These are phyloP conservation scores for Trypanosoma platydactyli DNA, from an alignment of 208 protist genomes.

Conservation along the genomic window DNA sequence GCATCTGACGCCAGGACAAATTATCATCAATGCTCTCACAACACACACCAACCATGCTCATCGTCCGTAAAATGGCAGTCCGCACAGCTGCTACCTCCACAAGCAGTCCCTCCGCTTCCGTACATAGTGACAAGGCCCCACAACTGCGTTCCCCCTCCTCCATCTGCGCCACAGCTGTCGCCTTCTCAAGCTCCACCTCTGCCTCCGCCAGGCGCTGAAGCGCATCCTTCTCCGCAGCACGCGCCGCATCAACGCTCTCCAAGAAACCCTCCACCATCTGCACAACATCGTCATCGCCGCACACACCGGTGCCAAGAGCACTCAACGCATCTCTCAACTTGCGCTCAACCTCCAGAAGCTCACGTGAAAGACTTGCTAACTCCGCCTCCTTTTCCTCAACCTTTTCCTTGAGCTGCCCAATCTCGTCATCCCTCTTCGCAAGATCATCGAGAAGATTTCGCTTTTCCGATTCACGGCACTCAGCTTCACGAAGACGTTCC, in stretches of 20 bases:
- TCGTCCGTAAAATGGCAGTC: conserved; percentile 12
- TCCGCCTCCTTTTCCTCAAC: conserved; percentile 26
- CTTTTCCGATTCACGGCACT: no score
- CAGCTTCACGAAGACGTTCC: conserved; percentile 28
- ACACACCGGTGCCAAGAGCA: neutral
- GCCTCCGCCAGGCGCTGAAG: conserved; percentile 30
- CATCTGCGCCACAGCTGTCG: conserved; percentile 15
- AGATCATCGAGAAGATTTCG: no score
- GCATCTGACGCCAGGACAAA: conserved; percentile 11
- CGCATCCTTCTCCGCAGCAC: conserved; percentile 33
- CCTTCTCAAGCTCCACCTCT: conserved; percentile 35
- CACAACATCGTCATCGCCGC: conserved; percentile 25
- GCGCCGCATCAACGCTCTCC: conserved; percentile 28
- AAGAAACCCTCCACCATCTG: conserved; percentile 41
- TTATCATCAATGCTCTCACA: conserved; percentile 5
- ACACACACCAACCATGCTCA: conserved; percentile 26
- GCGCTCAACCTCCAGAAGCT: conserved; percentile 25
- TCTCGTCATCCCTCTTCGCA: conserved; percentile 21
- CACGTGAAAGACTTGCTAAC: conserved; percentile 22
- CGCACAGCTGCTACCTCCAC: neutral
- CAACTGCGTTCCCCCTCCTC: conserved; percentile 31
- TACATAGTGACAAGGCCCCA: conserved; percentile 29
- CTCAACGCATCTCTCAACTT: conserved; percentile 31
- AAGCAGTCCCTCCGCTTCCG: conserved; percentile 18
- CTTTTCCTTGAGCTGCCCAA: conserved; percentile 22